Base-by-base conservation (phyloP, 129 eudicot genomes). In the Sambucus nigra region DNA sequence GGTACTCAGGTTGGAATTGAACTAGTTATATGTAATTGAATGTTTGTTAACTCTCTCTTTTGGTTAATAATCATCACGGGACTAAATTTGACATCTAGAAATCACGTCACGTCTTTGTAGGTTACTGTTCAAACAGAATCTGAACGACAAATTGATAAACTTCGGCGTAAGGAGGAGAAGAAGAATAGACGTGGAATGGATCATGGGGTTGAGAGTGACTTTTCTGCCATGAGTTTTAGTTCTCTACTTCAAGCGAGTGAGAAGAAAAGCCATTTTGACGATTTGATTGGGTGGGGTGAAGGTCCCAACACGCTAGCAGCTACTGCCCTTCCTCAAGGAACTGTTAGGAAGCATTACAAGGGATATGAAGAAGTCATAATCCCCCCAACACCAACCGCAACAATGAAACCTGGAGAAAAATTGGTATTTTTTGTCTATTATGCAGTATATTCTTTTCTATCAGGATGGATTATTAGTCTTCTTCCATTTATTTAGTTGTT, bases 361-460 rank as follows among this genome's bases (percentile, higher is more conserved):
- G 98, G 98, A 61, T 91, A 91, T 64, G 98, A 91, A 81, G 98
- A 91, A 79, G 98, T 91, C 53, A 73, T 64, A n/a, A 75, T 91
- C 52, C 98, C 98, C 35, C 81, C 95, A 27, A 81, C 76, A 54
- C 81, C 79, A 57, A 91, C 95, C 53, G 89, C 98, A 57, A 81
- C 95, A 26, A 68, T 91, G 94, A 81, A 79, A 75, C 98, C 89
- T 46, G 95, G 86, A 66, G 98, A 91, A 70, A 85, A 60, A 66
- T 82, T 91, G 94, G 95, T 88, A 80, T 60, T 13, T 69, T 61
- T 53, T 25, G 7, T 52, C 49, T 67, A 38, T 33, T 23, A 44
- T 19, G 15, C 20, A 48, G n/a, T 51, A 44, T 20, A 19, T 18
- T 57, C 35, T 15, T 48, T 27, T 65, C 8, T 53, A 9, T 12